Evolutionary conservation across 2,329 filamentous ascomycete species (phyloP).

Genomic region (Neonectria coccinea): DNA sequence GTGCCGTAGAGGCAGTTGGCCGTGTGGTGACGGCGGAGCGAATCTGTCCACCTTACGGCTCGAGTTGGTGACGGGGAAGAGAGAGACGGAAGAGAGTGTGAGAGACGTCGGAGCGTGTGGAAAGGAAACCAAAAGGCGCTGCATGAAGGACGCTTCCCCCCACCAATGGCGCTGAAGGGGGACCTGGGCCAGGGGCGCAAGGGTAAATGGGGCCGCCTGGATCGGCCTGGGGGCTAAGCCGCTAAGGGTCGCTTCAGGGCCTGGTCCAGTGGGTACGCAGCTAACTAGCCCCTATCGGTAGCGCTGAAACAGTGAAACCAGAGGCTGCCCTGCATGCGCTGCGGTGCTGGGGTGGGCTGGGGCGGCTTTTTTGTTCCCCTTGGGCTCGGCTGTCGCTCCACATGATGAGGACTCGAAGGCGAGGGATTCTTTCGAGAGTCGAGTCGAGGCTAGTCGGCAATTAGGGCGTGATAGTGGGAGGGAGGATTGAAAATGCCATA

Average conservation of each 20-base stretch:
- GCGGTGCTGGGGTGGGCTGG: constrained; percentile 10
- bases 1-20: constrained; percentile 32
- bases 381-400: not conserved
- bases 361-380: not conserved
- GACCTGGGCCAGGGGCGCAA: constrained; percentile 10
- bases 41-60: constrained; percentile 13
- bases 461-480: not conserved
- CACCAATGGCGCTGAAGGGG: constrained; percentile 22
- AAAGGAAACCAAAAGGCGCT: constrained; percentile 1
- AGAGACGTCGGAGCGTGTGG: constrained; percentile 1
- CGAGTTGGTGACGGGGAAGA: constrained; percentile 8
- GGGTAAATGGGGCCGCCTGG: constrained; percentile 33
- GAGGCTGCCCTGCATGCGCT: not conserved
- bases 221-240: constrained; percentile 26
- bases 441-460: not conserved
- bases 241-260: constrained; percentile 4
- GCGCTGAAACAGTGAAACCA: constrained; percentile 43
- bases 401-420: not conserved
- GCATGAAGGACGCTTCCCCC: constrained; percentile 14
- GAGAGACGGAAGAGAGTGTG: constrained; percentile 21
- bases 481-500: not conserved
- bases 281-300: constrained; percentile 17
- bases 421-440: not conserved
- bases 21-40: constrained; percentile 21
- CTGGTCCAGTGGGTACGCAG: constrained; percentile 1